These are phyloP conservation scores for Nadsonia starkeyi-henricii DNA, from an alignment of 1,139 yeast genomes.

Conservation along the genomic window DNA sequence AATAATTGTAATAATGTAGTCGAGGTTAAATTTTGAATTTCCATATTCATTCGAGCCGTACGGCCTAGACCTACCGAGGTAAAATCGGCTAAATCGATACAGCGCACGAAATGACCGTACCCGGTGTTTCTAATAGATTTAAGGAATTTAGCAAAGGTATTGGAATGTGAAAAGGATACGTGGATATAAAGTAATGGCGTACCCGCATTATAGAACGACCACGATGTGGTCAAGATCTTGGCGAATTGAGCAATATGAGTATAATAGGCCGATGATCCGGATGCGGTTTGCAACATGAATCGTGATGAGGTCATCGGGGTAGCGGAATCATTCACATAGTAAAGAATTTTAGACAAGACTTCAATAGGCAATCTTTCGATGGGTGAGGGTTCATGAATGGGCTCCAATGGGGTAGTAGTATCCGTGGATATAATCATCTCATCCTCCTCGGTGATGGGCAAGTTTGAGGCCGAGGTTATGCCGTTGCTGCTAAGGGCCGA, in stretches of 20 bases:
- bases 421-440: too few species aligned
- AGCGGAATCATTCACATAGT: constrained; percentile 3
- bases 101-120: constrained; percentile 56
- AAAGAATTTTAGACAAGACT: constrained; percentile 3
- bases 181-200: constrained; percentile 42
- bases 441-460: neutral
- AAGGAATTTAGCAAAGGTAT: constrained; percentile 61
- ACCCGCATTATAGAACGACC: constrained; percentile 24
- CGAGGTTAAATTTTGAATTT: constrained; percentile 80
- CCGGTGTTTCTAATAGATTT: constrained; percentile 38
- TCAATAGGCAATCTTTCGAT: constrained; percentile 5
- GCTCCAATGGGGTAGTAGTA: too few species aligned
- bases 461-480: neutral
- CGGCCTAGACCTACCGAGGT: constrained; percentile 86
- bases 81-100: constrained; percentile 76
- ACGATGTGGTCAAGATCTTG: constrained; percentile 20
- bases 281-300: neutral
- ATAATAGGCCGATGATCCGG: constrained; percentile 10
- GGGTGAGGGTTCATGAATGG: neutral
- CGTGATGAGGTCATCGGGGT: neutral
- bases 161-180: constrained; percentile 67
- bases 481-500: neutral
- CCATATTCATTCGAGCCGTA: constrained; percentile 78
- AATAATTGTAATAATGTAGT: constrained; percentile 53
- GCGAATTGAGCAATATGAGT: constrained; percentile 14